phyloP scores from a whole-genome alignment of 306 rosid genomes.

The Senna tora region DNA sequence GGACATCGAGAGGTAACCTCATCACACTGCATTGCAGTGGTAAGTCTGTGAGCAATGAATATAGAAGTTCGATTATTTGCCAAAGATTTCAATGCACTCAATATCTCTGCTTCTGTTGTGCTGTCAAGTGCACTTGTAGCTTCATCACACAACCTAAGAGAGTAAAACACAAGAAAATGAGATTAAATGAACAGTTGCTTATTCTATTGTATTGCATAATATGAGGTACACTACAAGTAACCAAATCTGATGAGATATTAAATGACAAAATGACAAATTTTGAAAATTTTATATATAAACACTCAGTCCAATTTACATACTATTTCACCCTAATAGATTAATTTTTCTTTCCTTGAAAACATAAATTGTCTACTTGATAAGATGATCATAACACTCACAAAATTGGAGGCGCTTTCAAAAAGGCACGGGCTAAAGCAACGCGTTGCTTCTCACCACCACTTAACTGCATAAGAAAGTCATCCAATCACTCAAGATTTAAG shows the following conservation, averaged over 20 bases:
- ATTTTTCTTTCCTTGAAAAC: not conserved
- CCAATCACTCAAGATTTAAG: constrained; percentile 27
- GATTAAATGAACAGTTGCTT: not conserved
- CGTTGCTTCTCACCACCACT: constrained; percentile 99
- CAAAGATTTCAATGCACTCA: constrained; percentile 77
- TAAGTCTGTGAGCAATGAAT: constrained; percentile 97
- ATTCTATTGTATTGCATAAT: not conserved
- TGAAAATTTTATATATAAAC: not conserved
- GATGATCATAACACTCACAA: constrained; percentile 59
- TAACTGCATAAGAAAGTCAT: constrained; percentile 58
- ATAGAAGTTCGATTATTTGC: constrained; percentile 84
- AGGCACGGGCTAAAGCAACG: constrained; percentile 95
- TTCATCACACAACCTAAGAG: constrained; percentile 87
- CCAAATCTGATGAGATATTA: not conserved
- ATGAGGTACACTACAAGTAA: not conserved
- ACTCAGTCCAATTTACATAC: not conserved
- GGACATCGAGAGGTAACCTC: constrained; percentile 58
- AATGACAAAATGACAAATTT: not conserved
- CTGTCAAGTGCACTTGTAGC: constrained; percentile 99
- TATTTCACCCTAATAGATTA: not conserved
- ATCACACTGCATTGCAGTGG: constrained; percentile 98
- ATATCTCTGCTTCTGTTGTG: constrained; percentile 95
- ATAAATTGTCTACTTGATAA: not conserved
- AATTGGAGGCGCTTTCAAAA: constrained; percentile 91
- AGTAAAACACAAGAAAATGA: constrained; percentile 15